phyloP scores from a whole-genome alignment of 331 rosid genomes.

The Stylosanthes scabra region DNA sequence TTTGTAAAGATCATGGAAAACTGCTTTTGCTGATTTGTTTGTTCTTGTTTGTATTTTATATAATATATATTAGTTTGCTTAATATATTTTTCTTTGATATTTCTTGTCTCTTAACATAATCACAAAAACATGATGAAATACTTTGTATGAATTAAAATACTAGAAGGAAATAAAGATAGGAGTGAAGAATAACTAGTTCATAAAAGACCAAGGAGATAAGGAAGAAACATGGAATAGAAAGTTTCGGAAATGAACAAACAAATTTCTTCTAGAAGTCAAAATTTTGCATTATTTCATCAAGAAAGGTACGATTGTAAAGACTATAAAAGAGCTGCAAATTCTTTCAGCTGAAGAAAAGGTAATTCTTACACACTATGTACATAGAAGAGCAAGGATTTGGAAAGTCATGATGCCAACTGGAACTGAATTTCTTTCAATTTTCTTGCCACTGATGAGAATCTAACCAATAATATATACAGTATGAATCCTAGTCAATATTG shows the following conservation, averaged over 20 bases:
- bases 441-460: background rate
- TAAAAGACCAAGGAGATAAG: background rate
- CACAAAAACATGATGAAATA: background rate
- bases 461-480: background rate
- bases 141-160: background rate
- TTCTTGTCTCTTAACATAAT: constrained; percentile 11
- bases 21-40: constrained; percentile 49
- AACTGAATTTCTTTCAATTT: background rate
- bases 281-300: background rate
- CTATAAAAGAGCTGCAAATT: background rate
- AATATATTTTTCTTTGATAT: background rate
- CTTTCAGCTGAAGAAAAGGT: constrained; percentile 8
- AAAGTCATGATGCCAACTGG: background rate
- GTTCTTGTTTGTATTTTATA: background rate
- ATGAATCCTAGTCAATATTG: no score
- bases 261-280: background rate
- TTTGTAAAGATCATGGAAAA: constrained; percentile 79
- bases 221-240: background rate
- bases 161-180: background rate
- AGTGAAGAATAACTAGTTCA: background rate
- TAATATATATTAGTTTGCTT: background rate
- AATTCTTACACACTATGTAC: background rate
- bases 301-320: constrained; percentile 3
- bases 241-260: background rate
- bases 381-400: background rate